Evolutionary conservation across 2,329 filamentous ascomycete genomes (phyloP).

Genomic region (Aphanocladium album): DNA sequence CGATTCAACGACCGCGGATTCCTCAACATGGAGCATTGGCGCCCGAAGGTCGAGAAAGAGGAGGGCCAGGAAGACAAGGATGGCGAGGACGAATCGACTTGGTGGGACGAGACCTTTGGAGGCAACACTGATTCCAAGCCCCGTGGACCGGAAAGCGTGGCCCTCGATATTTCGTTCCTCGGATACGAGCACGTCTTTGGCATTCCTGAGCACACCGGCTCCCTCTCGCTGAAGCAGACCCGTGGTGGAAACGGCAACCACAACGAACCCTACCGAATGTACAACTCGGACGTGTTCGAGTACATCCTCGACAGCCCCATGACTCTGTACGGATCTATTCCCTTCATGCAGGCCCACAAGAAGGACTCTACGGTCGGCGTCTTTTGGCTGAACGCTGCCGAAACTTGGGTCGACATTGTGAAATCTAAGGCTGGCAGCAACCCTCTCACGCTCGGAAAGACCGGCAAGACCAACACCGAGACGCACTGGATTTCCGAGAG

Average conservation of each 20-base stretch:
- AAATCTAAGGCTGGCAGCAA: constrained; percentile 73
- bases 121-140: constrained; percentile 95
- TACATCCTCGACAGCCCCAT: constrained; percentile 96
- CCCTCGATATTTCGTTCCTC: constrained; percentile 84
- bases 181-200: constrained; percentile 91
- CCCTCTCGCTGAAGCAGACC: constrained; percentile 83
- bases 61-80: constrained; percentile 42
- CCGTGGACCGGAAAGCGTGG: constrained; percentile 88
- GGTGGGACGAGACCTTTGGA: constrained; percentile 97
- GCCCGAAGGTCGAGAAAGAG: constrained; percentile 69
- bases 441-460: constrained; percentile 67
- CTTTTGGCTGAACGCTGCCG: constrained; percentile 95
- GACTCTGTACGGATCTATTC: constrained; percentile 96
- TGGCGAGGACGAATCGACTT: constrained; percentile 76
- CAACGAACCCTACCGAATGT: constrained; percentile 84
- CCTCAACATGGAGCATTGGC: constrained; percentile 94
- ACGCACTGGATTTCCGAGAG: constrained; percentile 97
- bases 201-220: constrained; percentile 87
- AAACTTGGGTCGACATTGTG: constrained; percentile 94
- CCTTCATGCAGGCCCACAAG: constrained; percentile 95
- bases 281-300: constrained; percentile 97
- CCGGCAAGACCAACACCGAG: constrained; percentile 67
- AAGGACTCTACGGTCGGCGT: constrained; percentile 91
- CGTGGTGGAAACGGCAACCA: constrained; percentile 82
- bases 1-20: constrained; percentile 86